A percentile compares a stretch with the other conserved stretches of the same genome.
Evolutionary conservation across 106 monocot species (phyloP).

Genomic region (Cymbidium sinense): DNA sequence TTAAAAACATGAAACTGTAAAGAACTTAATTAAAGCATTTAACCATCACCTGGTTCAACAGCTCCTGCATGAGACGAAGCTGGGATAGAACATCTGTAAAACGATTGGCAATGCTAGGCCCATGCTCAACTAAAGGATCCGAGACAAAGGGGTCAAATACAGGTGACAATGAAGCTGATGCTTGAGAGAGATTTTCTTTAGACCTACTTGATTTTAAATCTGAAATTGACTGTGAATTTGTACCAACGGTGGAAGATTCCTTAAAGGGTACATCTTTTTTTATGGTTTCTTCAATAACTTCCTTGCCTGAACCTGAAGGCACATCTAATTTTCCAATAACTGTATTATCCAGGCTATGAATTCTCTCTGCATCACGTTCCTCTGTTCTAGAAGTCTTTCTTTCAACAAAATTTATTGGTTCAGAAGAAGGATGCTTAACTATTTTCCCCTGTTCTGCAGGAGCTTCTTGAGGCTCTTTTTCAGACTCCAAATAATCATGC

Average conservation of each 20-base stretch:
- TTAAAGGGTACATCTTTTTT: constrained; percentile 36
- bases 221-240: constrained; percentile 17
- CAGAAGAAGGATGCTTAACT: constrained; percentile 9
- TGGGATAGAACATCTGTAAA: constrained; percentile 37
- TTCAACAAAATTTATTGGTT: constrained; percentile 11
- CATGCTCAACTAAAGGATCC: constrained; percentile 54
- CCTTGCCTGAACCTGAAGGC: constrained; percentile 14
- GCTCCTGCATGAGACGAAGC: constrained; percentile 48
- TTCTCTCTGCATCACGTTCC: constrained; percentile 24
- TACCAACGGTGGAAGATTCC: constrained; percentile 14
- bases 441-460: constrained; percentile 20
- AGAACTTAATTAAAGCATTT: not conserved
- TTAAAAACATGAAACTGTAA: not conserved
- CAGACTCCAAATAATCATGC: constrained; percentile 23
- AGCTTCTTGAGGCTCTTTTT: constrained; percentile 30
- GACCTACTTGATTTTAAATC: constrained; percentile 44
- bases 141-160: constrained; percentile 41
- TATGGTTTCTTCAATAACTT: constrained; percentile 26
- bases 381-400: constrained; percentile 10
- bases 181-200: constrained; percentile 34
- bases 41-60: constrained; percentile 60
- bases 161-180: constrained; percentile 30
- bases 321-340: constrained; percentile 22
- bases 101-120: constrained; percentile 18
- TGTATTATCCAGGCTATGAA: constrained; percentile 16